A percentile compares a stretch with the other conserved stretches of the same genome.
Conservation (phyloP, 2,329 filamentous ascomycete species). For the Mycogone perniciosa region DNA sequence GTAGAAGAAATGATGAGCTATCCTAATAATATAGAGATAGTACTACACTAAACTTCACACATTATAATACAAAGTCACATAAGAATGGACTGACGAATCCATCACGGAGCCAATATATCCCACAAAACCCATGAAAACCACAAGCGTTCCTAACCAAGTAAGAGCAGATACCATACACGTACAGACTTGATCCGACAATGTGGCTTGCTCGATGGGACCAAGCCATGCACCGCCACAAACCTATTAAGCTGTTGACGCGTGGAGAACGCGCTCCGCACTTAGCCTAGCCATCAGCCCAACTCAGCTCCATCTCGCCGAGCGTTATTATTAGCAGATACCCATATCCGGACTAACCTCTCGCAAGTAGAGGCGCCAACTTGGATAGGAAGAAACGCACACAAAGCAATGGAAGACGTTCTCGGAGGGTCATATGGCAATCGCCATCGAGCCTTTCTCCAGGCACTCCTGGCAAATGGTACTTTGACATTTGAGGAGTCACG, state of each 20-base stretch:
- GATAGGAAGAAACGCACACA: not conserved
- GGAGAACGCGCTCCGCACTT: not conserved
- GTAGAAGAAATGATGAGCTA: no score
- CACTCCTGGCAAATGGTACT: conserved; percentile 70
- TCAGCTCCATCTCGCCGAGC: not conserved
- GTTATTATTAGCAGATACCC: not conserved
- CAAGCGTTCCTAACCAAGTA: no score
- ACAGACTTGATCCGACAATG: not conserved
- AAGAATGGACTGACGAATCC: no score
- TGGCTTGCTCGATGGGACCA: not conserved
- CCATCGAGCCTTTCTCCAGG: conserved; percentile 87
- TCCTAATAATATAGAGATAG: no score
- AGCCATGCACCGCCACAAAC: conserved; percentile 15
- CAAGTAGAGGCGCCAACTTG: not conserved
- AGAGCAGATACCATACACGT: no score
- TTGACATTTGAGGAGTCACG: conserved; percentile 70
- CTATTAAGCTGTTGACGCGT: not conserved
- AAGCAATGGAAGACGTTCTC: conserved; percentile 23
- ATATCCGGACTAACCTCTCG: not conserved
- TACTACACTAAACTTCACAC: no score
- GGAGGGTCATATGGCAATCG: conserved; percentile 46
- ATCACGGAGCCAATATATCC: no score
- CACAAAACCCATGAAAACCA: no score
- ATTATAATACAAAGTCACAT: no score
- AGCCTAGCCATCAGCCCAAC: no score